Conservation (phyloP, 805 yeast genomes). For the Ogataea henricii region DNA sequence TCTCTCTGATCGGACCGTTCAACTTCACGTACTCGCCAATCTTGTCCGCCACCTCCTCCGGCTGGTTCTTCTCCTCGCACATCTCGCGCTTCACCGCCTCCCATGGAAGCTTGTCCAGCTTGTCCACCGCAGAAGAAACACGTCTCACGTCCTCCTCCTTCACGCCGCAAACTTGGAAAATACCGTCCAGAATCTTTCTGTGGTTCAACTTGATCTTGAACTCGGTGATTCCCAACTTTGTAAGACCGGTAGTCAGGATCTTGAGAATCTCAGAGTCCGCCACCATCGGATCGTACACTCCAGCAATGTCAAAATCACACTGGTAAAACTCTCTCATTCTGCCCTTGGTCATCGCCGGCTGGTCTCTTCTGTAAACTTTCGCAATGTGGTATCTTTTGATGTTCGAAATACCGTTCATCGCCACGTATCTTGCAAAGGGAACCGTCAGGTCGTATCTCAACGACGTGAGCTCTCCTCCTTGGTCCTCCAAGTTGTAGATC, state of each 20-base stretch:
- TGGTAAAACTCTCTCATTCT: constrained; percentile 99
- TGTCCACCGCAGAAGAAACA: constrained; percentile 94
- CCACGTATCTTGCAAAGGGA: constrained; percentile 96
- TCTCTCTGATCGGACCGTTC: constrained; percentile 72
- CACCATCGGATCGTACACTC: constrained; percentile 88
- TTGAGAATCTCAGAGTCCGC: constrained; percentile 92
- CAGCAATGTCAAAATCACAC: constrained; percentile 98
- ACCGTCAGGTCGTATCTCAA: constrained; percentile 96
- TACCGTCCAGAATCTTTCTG: constrained; percentile 94
- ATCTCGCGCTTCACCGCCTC: constrained; percentile 90
- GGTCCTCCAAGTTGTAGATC: constrained; percentile 95
- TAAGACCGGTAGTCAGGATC: constrained; percentile 81
- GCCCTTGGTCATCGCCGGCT: constrained; percentile 99
- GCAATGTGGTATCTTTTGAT: constrained; percentile 97
- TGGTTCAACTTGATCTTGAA: constrained; percentile 93
- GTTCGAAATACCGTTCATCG: constrained; percentile 86
- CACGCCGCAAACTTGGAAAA: constrained; percentile 94
- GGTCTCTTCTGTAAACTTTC: constrained; percentile 98
- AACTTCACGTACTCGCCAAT: constrained; percentile 91
- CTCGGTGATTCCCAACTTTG: constrained; percentile 79
- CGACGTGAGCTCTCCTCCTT: constrained; percentile 97
- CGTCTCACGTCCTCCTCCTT: constrained; percentile 90
- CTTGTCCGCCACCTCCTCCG: constrained; percentile 87
- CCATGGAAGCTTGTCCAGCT: constrained; percentile 95
- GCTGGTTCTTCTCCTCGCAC: constrained; percentile 85